phyloP scores from a whole-genome alignment of 352 stramenopile genomes.

The Phytophthora hybrid region DNA sequence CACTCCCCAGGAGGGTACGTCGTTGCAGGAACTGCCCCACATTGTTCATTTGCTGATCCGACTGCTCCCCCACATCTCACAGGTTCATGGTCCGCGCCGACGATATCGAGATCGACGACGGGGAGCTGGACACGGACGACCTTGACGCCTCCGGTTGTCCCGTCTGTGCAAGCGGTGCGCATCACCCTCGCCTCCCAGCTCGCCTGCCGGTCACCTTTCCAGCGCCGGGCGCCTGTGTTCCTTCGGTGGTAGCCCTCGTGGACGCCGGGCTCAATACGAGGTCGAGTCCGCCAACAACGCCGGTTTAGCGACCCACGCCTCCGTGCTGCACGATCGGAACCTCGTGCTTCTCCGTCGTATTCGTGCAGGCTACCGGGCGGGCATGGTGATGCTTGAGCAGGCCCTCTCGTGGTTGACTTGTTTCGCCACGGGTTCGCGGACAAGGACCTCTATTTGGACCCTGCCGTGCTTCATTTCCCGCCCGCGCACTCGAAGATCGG shows the following conservation, averaged over 20 bases:
- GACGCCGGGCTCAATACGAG: background rate
- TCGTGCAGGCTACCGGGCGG: background rate
- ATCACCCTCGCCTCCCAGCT: background rate
- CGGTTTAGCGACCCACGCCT: background rate
- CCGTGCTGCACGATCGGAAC: constrained; percentile 4
- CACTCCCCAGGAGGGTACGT: too few species aligned
- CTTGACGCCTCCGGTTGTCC: background rate
- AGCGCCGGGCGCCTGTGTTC: background rate
- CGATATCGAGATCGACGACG: too few species aligned
- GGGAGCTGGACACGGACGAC: background rate
- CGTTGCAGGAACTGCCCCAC: too few species aligned
- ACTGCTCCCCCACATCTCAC: too few species aligned
- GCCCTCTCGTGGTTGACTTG: too few species aligned
- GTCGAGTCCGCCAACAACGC: background rate
- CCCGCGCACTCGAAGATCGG: too few species aligned
- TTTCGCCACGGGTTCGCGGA: too few species aligned
- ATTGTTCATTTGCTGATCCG: too few species aligned
- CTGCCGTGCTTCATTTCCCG: too few species aligned
- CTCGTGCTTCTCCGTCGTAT: background rate
- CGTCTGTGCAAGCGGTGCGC: background rate
- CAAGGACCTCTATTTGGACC: too few species aligned
- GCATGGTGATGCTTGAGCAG: background rate
- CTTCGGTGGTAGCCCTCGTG: background rate
- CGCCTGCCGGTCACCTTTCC: background rate
- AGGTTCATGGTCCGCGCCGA: too few species aligned